Evolutionary conservation across 2,329 filamentous ascomycete genomes (phyloP).

Genomic region (Hypoxylon sp.): DNA sequence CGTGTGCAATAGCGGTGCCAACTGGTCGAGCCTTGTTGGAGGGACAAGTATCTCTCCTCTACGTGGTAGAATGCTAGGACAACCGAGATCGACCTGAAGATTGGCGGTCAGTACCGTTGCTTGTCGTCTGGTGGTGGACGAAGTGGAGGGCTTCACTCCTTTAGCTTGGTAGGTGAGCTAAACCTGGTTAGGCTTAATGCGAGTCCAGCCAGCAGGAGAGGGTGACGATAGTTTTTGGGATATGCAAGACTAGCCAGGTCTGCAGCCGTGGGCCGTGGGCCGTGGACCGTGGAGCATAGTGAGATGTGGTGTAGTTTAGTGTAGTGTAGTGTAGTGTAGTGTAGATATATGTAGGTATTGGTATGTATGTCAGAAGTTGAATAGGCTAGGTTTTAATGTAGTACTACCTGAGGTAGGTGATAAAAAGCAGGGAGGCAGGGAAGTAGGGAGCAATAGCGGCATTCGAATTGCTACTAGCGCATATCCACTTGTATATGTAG

Average conservation of each 20-base stretch:
- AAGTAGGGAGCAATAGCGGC: conserved; percentile 36
- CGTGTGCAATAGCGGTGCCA: conserved; percentile 40
- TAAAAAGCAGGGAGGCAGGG: conserved; percentile 6
- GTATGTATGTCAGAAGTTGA: conserved; percentile 34
- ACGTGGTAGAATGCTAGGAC: conserved; percentile 33
- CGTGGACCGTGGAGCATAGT: conserved; percentile 18
- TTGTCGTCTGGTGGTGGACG: conserved; percentile 38
- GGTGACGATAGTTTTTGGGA: conserved; percentile 29
- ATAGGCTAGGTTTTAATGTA: conserved; percentile 1
- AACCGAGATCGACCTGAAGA: conserved; percentile 43
- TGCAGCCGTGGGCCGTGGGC: not conserved
- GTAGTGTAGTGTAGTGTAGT: no score
- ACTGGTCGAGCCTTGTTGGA: conserved; percentile 41
- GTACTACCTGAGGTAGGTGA: no score
- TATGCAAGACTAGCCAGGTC: conserved; percentile 13
- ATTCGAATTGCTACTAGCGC: conserved; percentile 42
- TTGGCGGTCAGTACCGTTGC: conserved; percentile 43
- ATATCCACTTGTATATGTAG: conserved; percentile 35
- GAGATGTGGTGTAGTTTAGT: conserved; percentile 21
- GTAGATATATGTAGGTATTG: conserved; percentile 11
- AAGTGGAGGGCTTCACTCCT: conserved; percentile 40
- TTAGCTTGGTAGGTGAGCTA: conserved; percentile 36
- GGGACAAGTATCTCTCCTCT: conserved; percentile 23
- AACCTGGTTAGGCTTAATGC: conserved; percentile 30
- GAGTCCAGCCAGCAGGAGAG: conserved; percentile 30